phyloP scores from a whole-genome alignment of 1,284 basidiomycete species.

The Papiliotrema terrestris region DNA sequence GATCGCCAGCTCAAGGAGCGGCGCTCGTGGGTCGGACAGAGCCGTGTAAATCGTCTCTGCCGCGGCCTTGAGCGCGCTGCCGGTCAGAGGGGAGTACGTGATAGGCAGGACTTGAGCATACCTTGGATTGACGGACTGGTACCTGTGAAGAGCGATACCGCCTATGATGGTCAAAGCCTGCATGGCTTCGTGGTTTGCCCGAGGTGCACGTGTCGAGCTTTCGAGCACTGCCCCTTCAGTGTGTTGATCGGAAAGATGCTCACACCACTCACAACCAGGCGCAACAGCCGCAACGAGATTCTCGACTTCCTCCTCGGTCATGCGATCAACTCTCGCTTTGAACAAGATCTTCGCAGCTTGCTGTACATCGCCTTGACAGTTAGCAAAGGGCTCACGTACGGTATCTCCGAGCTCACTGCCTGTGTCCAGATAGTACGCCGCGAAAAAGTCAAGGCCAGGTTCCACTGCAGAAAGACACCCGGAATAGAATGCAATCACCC shows the following conservation, averaged over 20 bases:
- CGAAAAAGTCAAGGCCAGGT: conserved; percentile 69
- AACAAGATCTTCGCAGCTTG: conserved; percentile 71
- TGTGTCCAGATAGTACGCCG: conserved; percentile 68
- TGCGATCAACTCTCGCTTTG: conserved; percentile 63
- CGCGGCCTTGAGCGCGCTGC: conserved; percentile 74
- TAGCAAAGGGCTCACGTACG: background rate
- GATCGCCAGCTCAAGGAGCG: conserved; percentile 70
- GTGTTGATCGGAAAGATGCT: background rate
- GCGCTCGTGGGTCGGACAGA: conserved; percentile 65
- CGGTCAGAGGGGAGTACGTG: background rate
- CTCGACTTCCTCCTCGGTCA: conserved; percentile 65
- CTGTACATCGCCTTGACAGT: conserved; percentile 62
- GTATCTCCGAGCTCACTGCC: conserved; percentile 55
- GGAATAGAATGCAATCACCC: conserved; percentile 72
- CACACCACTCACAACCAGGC: conserved; percentile 19
- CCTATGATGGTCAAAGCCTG: conserved; percentile 76
- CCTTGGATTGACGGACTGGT: conserved; percentile 70
- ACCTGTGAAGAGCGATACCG: conserved; percentile 76
- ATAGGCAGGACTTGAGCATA: conserved; percentile 38
- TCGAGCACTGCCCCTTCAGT: conserved; percentile 2
- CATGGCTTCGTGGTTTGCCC: conserved; percentile 51
- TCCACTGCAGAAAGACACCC: conserved; percentile 62
- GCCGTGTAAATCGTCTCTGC: conserved; percentile 75
- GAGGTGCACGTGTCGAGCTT: no score
- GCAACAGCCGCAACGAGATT: conserved; percentile 52